Evolutionary conservation across 495 filamentous ascomycete species (phyloP).

Genomic region (Tuber magnatum): DNA sequence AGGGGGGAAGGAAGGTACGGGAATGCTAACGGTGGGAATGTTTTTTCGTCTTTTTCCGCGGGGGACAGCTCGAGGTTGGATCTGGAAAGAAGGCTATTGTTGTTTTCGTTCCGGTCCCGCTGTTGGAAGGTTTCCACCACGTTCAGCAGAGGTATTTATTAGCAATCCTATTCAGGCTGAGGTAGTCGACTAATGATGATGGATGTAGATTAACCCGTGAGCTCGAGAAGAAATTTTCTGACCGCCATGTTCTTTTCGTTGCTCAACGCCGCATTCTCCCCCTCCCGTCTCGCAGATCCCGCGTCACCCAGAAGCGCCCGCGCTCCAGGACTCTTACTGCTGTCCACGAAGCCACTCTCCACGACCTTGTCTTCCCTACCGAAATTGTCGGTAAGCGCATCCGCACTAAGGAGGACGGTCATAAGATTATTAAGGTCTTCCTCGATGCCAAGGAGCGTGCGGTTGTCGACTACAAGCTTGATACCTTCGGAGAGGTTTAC

Average conservation of each 20-base stretch:
- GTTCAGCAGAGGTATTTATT: slow-evolving; percentile 87
- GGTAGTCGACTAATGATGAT: slow-evolving; percentile 17
- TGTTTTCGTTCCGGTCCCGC: slow-evolving; percentile 99
- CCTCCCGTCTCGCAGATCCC: slow-evolving; percentile 91
- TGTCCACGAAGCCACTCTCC: slow-evolving; percentile 93
- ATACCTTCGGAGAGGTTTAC: slow-evolving; percentile 99
- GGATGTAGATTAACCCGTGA: slow-evolving; percentile 82
- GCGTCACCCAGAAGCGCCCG: slow-evolving; percentile 97
- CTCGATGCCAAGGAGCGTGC: slow-evolving; percentile 99
- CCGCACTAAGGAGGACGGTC: slow-evolving; percentile 93
- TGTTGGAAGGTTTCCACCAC: slow-evolving; percentile 90
- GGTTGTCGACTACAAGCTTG: slow-evolving; percentile 94
- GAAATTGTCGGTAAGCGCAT: slow-evolving; percentile 99
- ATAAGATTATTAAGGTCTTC: slow-evolving; percentile 95
- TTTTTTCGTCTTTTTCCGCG: slow-evolving; percentile 56
- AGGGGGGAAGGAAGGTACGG: slow-evolving; percentile 40
- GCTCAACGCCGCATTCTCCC: slow-evolving; percentile 97
- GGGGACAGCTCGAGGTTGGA: slow-evolving; percentile 94
- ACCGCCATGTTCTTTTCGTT: slow-evolving; percentile 98
- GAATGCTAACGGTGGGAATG: slow-evolving; percentile 52
- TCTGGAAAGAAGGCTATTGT: slow-evolving; percentile 99
- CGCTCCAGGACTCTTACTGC: slow-evolving; percentile 94
- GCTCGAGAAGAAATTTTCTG: slow-evolving; percentile 99
- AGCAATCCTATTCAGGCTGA: background rate
- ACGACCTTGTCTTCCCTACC: slow-evolving; percentile 95